Base-by-base conservation (phyloP, 495 filamentous ascomycete species). In the Daldinia loculata region DNA sequence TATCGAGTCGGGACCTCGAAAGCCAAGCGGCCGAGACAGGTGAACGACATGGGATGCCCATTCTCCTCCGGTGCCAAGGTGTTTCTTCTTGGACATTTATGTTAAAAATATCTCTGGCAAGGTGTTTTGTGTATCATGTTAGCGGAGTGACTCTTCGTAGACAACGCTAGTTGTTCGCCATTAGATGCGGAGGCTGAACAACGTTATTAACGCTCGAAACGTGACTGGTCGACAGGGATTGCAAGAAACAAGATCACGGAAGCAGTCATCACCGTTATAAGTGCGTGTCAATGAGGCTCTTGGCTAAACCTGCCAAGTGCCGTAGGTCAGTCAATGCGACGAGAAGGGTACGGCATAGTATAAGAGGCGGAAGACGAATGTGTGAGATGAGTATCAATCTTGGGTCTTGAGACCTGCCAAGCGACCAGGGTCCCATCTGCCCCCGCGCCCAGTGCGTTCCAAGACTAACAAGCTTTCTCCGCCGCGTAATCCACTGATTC, bases 371-470 rank as follows among this genome's bases (percentile, higher is more conserved):
- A 61, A 67, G 61, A 70, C 60, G 62, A 56, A 55, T 68, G 71
- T 71, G 69, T 74, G 70, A 73, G 67, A 61, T 52, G 62, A 68
- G 72, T 70, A 67, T 72, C 71, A 75, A 66, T 69, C 34, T 34
- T 74, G 72, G 69, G 63, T 78, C 75, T 78, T 80, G 78, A 80
- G 78, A 81, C 78, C 69, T 72, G 80, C 76, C 78, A 80, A 80
- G 72, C 63, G 61, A 52, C 68, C 60, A 65, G 68, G 72, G 43
- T 43, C 2, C 12, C 62, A 38, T 64, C 19, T 22, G 2, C 26
- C 66, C 66, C 66, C 70, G 52, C 66, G 66, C 58, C 57, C 57
- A 70, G 53, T 55, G 52, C 27, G 32, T 32, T 36, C 38, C 59
- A 68, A 68, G 55, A 41, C 36, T 12, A 22, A 64, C 61, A 64